These are phyloP conservation scores for Dictyostelium purpureum DNA, from an alignment of 78 protist genomes.

Conservation along the genomic window DNA sequence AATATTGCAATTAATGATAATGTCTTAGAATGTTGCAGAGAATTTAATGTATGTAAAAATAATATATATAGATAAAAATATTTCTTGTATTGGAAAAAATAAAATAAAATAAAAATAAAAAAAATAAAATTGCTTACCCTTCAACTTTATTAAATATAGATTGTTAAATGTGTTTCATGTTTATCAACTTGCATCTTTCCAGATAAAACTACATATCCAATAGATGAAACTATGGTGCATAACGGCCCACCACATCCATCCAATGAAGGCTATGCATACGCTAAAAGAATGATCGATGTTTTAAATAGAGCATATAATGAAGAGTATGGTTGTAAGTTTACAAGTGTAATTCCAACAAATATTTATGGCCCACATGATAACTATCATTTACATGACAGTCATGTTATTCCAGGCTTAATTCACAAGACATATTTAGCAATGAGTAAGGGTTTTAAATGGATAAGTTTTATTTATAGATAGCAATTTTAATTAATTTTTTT, in stretches of 20 bases:
- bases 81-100: background rate
- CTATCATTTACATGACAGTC: slow-evolving; percentile 87
- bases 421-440: slow-evolving; percentile 89
- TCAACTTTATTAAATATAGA: background rate
- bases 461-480: background rate
- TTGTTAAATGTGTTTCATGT: slow-evolving; percentile 89
- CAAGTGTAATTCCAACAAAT: slow-evolving; percentile 95
- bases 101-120: background rate
- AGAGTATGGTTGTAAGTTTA: slow-evolving; percentile 87
- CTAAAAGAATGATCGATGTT: slow-evolving; percentile 95
- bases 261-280: slow-evolving; percentile 95
- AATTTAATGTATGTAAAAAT: slow-evolving; percentile 23
- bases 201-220: slow-evolving; percentile 96
- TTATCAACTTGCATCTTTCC: slow-evolving; percentile 97
- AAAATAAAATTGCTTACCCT: background rate
- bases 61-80: background rate
- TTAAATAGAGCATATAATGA: slow-evolving; percentile 86
- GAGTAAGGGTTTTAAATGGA: background rate
- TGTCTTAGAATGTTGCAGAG: slow-evolving; percentile 75
- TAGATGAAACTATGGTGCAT: slow-evolving; percentile 96
- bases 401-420: slow-evolving; percentile 95
- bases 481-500: background rate
- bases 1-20: slow-evolving; percentile 92
- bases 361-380: slow-evolving; percentile 94
- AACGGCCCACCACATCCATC: slow-evolving; percentile 94